Base-by-base conservation (phyloP, 345 rosid species). In the Moringa oleifera region DNA sequence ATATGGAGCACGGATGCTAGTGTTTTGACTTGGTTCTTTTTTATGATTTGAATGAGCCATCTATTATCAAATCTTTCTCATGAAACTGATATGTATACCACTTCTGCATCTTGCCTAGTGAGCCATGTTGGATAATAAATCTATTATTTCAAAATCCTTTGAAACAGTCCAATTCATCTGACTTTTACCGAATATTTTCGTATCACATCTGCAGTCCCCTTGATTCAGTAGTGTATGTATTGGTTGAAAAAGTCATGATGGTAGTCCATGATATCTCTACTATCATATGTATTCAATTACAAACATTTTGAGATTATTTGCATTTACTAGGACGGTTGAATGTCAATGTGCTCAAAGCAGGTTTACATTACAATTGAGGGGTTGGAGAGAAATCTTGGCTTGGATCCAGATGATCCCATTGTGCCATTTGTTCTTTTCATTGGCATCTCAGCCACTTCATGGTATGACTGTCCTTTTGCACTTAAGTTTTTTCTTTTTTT, bases 351-450 rank as follows among this genome's bases (percentile, higher is more conserved):
- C 47, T 4, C 17, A 1, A 55, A 68, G 61, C 75, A 87, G 95
- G 78, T 76, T 55, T 83, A 68, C 28, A 24, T 64, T 64, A 81
- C 80, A 57, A 64, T 88, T 72, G 89, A 80, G 73, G 86, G 68
- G 63, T 59, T 86, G 80, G 97, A 90, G 78, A 85, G 80, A 78
- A 80, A 68, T 62, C 55, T 90, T 36, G 96, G 97, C 54, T 72
- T 90, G 77, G 75, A 90, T 76, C 88, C 99, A 56, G 85, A 78
- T 71, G 99, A 90, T 81, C 99, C 96, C 37, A 22, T 90, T 56
- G 77, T 94, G 72, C 82, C 86, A 49, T 83, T 88, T 62, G 55
- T 78, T 75, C 85, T 88, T 63, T 59, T 85, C 61, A 62, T 88
- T 37, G 89, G 95, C 69, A 76, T 84, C 61, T 79, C 95, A 46